Percentiles rank a stretch among this genome's conserved stretches.
phyloP scores from a whole-genome alignment of 129 eudicot species.

The Arctium lappa region DNA sequence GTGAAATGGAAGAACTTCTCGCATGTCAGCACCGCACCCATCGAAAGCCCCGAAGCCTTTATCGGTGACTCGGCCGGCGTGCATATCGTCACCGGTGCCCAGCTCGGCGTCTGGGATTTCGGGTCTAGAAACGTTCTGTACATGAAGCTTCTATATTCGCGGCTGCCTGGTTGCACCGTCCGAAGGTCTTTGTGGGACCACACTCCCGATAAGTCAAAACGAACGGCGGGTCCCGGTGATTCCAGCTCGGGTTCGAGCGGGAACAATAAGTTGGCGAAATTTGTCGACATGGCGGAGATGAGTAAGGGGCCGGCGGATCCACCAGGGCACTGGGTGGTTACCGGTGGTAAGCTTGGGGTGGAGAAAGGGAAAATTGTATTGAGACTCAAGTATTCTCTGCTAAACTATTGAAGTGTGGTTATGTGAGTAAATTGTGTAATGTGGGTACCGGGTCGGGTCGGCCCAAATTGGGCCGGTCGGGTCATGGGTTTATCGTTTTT shows the following conservation, averaged over 20 bases:
- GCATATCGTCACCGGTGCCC: slow-evolving; percentile 66
- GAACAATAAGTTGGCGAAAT: slow-evolving; percentile 51
- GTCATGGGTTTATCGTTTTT: slow-evolving; percentile 26
- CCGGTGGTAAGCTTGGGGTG: slow-evolving; percentile 71
- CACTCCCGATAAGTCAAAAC: slow-evolving; percentile 34
- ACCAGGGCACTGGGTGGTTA: slow-evolving; percentile 79
- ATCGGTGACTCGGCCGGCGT: slow-evolving; percentile 55
- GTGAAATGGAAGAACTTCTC: slow-evolving; percentile 77
- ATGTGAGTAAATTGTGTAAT: slow-evolving; percentile 12
- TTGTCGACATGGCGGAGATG: slow-evolving; percentile 64
- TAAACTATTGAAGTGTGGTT: slow-evolving; percentile 43
- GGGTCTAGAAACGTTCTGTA: slow-evolving; percentile 69
- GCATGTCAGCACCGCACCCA: slow-evolving; percentile 74
- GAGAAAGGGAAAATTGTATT: slow-evolving; percentile 72
- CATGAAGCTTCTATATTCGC: slow-evolving; percentile 65
- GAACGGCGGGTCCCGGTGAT: slow-evolving; percentile 6
- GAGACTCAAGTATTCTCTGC: slow-evolving; percentile 64
- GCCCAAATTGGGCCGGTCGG: slow-evolving; percentile 5
- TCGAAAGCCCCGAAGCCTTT: slow-evolving; percentile 63
- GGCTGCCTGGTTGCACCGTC: slow-evolving; percentile 60
- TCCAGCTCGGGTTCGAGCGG: slow-evolving; percentile 39
- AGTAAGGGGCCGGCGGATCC: slow-evolving; percentile 55
- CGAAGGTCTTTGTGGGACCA: slow-evolving; percentile 77
- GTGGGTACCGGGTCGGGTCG: slow-evolving; percentile 20
- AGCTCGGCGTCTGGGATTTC: slow-evolving; percentile 79